Evolutionary conservation across 169 alveolate genomes (phyloP).

Genomic region (Eimeria falciformis): DNA sequence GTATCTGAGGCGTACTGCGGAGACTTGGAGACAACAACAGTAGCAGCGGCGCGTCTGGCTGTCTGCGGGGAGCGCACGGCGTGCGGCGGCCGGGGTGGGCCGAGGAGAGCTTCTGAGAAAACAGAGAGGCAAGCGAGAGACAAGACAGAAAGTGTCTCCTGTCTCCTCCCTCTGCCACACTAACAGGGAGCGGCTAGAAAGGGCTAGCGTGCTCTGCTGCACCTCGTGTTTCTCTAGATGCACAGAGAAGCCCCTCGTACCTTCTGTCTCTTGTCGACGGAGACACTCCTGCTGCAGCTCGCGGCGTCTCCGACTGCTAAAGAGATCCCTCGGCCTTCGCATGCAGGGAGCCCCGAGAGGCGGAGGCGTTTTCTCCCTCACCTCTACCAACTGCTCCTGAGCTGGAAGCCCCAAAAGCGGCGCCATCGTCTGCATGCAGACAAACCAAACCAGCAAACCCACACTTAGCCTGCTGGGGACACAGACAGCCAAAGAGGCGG

Average conservation of each 20-base stretch:
- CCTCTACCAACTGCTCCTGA: slow-evolving; percentile 21
- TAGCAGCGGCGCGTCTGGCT: background rate
- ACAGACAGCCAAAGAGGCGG: too few relatives aligned
- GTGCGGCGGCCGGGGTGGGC: background rate
- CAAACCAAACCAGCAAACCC: too few relatives aligned
- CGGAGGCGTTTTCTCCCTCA: slow-evolving; percentile 1
- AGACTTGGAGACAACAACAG: background rate
- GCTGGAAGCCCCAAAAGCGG: slow-evolving; percentile 13
- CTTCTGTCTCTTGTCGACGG: background rate
- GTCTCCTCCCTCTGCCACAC: background rate
- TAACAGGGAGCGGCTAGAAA: background rate
- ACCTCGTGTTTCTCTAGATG: too few relatives aligned
- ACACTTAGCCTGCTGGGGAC: too few relatives aligned
- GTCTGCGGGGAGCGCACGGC: background rate
- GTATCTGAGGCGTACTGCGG: background rate
- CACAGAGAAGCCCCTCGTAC: too few relatives aligned
- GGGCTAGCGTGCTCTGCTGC: background rate
- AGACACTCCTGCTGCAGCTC: background rate
- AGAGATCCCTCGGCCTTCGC: background rate
- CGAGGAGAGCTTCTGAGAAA: background rate
- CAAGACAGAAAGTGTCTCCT: background rate
- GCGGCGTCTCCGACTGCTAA: background rate
- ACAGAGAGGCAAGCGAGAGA: background rate
- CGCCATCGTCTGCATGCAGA: slow-evolving; percentile 3
- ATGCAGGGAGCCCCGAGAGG: slow-evolving; percentile 37